Base-by-base conservation (phyloP, 2,329 filamentous ascomycete genomes). In the Orbilia ellipsospora region DNA sequence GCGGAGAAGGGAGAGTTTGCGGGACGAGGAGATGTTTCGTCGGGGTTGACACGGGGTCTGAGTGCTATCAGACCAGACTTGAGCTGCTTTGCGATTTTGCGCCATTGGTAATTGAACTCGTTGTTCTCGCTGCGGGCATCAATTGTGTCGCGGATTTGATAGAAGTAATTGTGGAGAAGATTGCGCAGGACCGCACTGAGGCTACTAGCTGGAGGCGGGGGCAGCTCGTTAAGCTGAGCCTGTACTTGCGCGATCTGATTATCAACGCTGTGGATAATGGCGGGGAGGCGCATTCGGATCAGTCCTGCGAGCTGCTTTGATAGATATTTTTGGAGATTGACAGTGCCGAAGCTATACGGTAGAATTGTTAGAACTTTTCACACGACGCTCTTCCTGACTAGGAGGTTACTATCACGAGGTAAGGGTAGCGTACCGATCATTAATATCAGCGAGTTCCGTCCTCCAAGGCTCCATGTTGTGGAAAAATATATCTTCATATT, bases 21-120 rank as follows among this genome's bases (percentile, higher is more conserved):
- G 18, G 36, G 44, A 16, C 60, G 48, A 1, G 55, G 28, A 0
- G 61, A 50, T 3, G 66, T 77, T 36, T 70, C 61, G 13, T 79
- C 70, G 0, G 74, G 56, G 10, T 67, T 75, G 2, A 79, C 59
- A 2, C 74, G 63, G 1, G 79, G 79, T n/a, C 78, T 72, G 28
- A 77, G 54, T 18, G 44, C 26, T 67, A 75, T 77, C 13, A 80
- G 56, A 10, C 54, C 36, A 1, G 54, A 44, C 20, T 77, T 75
- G 20, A 80, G 77, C 4, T 61, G 64, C 10, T 73, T 67, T 0
- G 77, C 74, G 5, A 69, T 56, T 20, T 67, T 62, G 10, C 77
- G 77, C 52, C 79, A 78, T n/a, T 77, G 63, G n/a, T 74, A 75
- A 23, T 70, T 77, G 44, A 80, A 80, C n/a, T 77, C 72, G 55